Percentiles rank a stretch among this genome's conserved stretches.
Evolutionary conservation across 345 rosid genomes (phyloP).

Genomic region (Hibiscus mutabilis): DNA sequence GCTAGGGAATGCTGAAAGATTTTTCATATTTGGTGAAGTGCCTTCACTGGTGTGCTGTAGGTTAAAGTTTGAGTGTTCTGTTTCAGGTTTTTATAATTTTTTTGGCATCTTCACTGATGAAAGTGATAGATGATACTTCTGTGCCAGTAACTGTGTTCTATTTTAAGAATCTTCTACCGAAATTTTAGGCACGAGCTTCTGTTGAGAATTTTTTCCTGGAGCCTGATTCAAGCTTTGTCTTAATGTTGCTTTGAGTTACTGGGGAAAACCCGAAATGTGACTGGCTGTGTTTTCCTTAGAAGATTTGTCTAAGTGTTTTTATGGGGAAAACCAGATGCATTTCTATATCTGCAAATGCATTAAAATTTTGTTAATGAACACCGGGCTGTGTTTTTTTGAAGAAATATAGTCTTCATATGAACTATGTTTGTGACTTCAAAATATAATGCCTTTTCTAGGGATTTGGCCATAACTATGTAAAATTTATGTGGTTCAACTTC

Average conservation of each 20-base stretch:
- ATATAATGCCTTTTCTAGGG: background rate
- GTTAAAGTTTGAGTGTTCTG: background rate
- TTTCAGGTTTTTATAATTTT: background rate
- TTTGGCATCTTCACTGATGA: background rate
- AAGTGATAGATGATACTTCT: background rate
- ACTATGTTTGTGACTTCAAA: background rate
- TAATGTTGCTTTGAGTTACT: background rate
- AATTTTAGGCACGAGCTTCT: background rate
- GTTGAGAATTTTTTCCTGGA: background rate
- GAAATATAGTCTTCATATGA: background rate
- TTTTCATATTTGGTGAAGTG: slow-evolving; percentile 10
- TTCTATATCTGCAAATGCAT: background rate
- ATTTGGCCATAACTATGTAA: background rate
- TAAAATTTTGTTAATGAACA: background rate
- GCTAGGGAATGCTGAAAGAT: slow-evolving; percentile 1
- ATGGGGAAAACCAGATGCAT: background rate
- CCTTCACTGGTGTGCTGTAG: background rate
- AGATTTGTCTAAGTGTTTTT: background rate
- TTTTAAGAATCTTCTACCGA: background rate
- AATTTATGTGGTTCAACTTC: background rate
- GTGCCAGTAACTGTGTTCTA: background rate
- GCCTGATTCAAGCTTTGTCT: background rate
- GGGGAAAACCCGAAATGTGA: background rate
- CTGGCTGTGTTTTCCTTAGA: background rate
- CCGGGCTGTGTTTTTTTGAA: background rate